These are phyloP conservation scores for Pneumocystis sp. DNA, from an alignment of 1,139 yeast species.

Conservation along the genomic window DNA sequence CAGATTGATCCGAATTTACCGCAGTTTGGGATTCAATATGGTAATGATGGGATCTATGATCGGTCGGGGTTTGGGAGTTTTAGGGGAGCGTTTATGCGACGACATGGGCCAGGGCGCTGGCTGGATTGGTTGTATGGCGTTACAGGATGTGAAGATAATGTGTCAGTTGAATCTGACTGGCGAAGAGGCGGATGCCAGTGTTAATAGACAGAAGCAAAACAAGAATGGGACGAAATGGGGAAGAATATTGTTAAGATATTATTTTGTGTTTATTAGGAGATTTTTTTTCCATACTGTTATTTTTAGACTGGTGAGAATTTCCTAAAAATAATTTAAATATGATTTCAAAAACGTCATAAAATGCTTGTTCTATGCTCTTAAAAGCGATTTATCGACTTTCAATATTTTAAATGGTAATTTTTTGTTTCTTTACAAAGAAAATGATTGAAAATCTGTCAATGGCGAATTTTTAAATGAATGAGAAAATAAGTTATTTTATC, in stretches of 20 bases:
- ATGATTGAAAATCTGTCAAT: not conserved
- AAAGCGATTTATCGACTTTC: not conserved
- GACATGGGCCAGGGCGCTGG: not conserved
- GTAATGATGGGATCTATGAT: slow-evolving; percentile 19
- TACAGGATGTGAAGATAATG: not conserved
- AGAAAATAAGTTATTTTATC: too few species aligned
- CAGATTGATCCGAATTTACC: slow-evolving; percentile 31
- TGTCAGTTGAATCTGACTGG: not conserved
- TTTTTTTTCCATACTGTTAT: too few species aligned
- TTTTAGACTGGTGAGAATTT: too few species aligned
- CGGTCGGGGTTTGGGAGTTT: not conserved
- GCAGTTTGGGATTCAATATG: slow-evolving; percentile 34
- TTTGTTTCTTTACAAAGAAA: not conserved
- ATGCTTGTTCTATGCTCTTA: not conserved
- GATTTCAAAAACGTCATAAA: not conserved
- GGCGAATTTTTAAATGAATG: not conserved
- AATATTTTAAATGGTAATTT: too few species aligned
- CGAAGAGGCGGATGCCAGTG: not conserved
- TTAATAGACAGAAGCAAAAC: not conserved
- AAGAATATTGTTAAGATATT: too few species aligned
- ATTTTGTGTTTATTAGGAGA: not conserved
- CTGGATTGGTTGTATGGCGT: not conserved
- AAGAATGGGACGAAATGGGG: not conserved
- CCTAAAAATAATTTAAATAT: too few species aligned
- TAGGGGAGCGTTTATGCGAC: not conserved